Base-by-base conservation (phyloP, 306 rosid genomes). In the Malus asiatica region DNA sequence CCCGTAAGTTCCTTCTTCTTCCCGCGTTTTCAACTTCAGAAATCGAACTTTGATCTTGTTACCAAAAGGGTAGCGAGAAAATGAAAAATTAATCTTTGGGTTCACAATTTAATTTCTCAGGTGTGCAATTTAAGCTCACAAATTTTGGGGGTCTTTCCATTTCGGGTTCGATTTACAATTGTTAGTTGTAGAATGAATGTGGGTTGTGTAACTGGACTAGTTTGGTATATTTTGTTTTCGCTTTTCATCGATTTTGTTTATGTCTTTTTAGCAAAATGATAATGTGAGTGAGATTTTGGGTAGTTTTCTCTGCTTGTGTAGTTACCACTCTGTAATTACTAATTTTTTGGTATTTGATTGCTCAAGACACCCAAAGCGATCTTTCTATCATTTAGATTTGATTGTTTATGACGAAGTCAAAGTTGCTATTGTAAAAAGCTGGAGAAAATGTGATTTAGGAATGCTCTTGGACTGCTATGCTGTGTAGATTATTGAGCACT, bases 1-100 rank as follows among this genome's bases (percentile, higher is more conserved):
- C 97, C 97, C 22, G 98, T 91, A 83, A 81, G 91, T 30, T 33
- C 25, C 11, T 74, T 16, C 42, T 53, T 11, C 16, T 35, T 19
- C 30, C 20, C 38, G 6, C 14, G 2, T 11, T 69, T 51, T 66
- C 27, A n/a, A 32, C 25, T 11, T 66, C 7, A 6, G 40, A 8
- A 58, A 0, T 25, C 40, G 10, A 22, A 8, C 40, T 22, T 59
- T 53, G n/a, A 44, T 73, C 76, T 73, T 73, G 57, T 73, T 59
- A 40, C 40, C 11, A 38, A 33, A 72, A n/a, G 66, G 30, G 19
- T 8, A 44, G 46, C 46, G 4, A 11, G 46, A 44, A 44, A 11
- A 44, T 44, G 13, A 44, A 44, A 44, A 44, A 0, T 44, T 44
- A 44, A 10, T 42, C 46, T 8, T 2, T 42, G 3, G 46, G 1